Percentiles rank a stretch among this genome's conserved stretches.
Conservation (phyloP, 2,329 filamentous ascomycete genomes). For the Diplocarpon mali region DNA sequence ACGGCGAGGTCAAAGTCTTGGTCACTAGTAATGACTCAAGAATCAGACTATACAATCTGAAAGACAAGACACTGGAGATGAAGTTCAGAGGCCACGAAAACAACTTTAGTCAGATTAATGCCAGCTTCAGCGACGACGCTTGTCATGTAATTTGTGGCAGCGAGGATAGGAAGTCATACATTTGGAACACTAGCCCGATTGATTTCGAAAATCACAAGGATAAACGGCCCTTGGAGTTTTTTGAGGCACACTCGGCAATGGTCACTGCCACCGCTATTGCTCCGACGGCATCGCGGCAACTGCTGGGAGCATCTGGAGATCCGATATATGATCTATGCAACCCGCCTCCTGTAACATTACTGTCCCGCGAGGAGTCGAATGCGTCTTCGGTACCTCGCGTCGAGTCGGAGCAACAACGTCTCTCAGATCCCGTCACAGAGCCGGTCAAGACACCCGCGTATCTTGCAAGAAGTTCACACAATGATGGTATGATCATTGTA, state of each 20-base stretch:
- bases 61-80: slow-evolving; percentile 72
- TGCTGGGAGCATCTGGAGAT: slow-evolving; percentile 65
- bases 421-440: slow-evolving; percentile 21
- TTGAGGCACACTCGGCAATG: slow-evolving; percentile 80
- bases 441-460: slow-evolving; percentile 66
- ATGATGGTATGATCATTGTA: slow-evolving; percentile 79
- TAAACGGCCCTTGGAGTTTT: slow-evolving; percentile 75
- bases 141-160: slow-evolving; percentile 85
- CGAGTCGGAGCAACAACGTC: slow-evolving; percentile 17
- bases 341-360: slow-evolving; percentile 75
- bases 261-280: slow-evolving; percentile 86
- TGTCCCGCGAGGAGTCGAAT: slow-evolving; percentile 58
- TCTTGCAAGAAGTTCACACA: slow-evolving; percentile 62
- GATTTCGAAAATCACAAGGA: slow-evolving; percentile 57
- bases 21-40: slow-evolving; percentile 94
- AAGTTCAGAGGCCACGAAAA: slow-evolving; percentile 93
- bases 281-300: slow-evolving; percentile 63
- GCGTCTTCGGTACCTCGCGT: slow-evolving; percentile 33
- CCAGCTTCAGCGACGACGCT: slow-evolving; percentile 77
- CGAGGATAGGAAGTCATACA: slow-evolving; percentile 80
- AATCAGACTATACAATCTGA: slow-evolving; percentile 78
- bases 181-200: slow-evolving; percentile 61
- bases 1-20: slow-evolving; percentile 63
- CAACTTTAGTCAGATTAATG: slow-evolving; percentile 78
- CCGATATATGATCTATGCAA: slow-evolving; percentile 96